These are phyloP conservation scores for Fusarium dlaminii DNA, from an alignment of 2,329 filamentous ascomycete species.

Conservation along the genomic window DNA sequence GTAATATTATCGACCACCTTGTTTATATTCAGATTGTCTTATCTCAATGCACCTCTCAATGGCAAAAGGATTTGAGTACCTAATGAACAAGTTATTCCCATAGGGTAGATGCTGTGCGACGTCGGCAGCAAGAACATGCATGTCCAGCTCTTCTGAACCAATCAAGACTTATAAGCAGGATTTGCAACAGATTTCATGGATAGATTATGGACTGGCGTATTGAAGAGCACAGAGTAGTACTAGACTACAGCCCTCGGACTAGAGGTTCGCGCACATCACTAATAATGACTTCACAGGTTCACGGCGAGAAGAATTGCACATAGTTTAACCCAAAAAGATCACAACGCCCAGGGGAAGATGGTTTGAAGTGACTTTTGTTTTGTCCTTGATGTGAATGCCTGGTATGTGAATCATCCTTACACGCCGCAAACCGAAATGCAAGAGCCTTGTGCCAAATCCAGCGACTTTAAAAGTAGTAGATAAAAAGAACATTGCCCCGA, in stretches of 20 bases:
- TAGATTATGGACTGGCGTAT: not conserved
- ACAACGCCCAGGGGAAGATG: constrained; percentile 22
- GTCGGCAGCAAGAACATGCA: not conserved
- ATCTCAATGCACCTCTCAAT: too few species aligned
- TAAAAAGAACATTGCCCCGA: constrained; percentile 38
- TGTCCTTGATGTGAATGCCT: constrained; percentile 61
- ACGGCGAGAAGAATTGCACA: constrained; percentile 20
- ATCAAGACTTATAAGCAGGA: not conserved
- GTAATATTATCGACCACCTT: not conserved
- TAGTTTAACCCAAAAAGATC: constrained; percentile 8
- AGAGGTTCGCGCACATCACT: not conserved
- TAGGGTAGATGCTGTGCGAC: not conserved
- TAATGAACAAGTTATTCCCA: not conserved
- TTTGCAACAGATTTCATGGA: not conserved
- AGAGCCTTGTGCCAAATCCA: constrained; percentile 55
- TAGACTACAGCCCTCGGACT: not conserved
- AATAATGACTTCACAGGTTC: not conserved
- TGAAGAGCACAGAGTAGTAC: not conserved
- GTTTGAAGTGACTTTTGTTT: constrained; percentile 48
- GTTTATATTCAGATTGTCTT: too few species aligned
- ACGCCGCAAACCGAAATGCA: constrained; percentile 64
- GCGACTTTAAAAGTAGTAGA: constrained; percentile 46
- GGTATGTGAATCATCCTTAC: constrained; percentile 61
- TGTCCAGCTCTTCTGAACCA: not conserved
- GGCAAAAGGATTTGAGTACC: fast-evolving